Conservation (phyloP, 1,284 basidiomycete species). For the Crepidotus sp. region DNA sequence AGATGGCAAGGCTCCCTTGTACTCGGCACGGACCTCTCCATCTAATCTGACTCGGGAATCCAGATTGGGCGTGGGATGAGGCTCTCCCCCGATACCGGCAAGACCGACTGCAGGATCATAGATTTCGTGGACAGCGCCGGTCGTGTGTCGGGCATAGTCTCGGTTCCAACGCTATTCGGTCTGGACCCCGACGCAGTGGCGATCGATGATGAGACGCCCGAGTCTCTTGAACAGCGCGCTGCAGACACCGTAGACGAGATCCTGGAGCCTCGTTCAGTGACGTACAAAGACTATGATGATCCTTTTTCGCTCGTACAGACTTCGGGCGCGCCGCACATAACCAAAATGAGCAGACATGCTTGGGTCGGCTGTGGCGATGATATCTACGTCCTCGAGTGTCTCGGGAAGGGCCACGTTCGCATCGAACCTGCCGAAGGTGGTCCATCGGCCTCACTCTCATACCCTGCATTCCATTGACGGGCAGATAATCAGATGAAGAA, state of each 20-base stretch:
- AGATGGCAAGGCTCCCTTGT: no score
- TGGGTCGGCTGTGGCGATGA: conserved; percentile 82
- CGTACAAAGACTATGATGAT: conserved; percentile 75
- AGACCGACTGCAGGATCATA: conserved; percentile 81
- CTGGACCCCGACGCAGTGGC: conserved; percentile 61
- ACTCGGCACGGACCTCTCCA: conserved; percentile 16
- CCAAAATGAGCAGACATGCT: conserved; percentile 41
- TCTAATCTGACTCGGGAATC: background rate
- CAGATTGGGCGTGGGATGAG: conserved; percentile 92
- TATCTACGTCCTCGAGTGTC: conserved; percentile 71
- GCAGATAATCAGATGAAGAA: conserved; percentile 22
- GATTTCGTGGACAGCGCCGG: conserved; percentile 82
- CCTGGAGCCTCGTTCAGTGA: conserved; percentile 57
- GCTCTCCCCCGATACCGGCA: conserved; percentile 73
- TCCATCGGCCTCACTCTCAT: conserved; percentile 17
- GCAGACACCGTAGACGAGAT: conserved; percentile 27
- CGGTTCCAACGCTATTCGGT: conserved; percentile 81
- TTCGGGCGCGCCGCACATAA: conserved; percentile 46
- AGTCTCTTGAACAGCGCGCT: conserved; percentile 38
- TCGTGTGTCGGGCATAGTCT: conserved; percentile 67
- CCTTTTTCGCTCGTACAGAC: conserved; percentile 58
- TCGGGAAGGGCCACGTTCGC: conserved; percentile 68
- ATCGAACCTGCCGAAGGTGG: conserved; percentile 43
- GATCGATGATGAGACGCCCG: conserved; percentile 49
- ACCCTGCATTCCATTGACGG: conserved; percentile 3